Base-by-base conservation (phyloP, 2,329 filamentous ascomycete genomes). In the Clarireedia paspali region DNA sequence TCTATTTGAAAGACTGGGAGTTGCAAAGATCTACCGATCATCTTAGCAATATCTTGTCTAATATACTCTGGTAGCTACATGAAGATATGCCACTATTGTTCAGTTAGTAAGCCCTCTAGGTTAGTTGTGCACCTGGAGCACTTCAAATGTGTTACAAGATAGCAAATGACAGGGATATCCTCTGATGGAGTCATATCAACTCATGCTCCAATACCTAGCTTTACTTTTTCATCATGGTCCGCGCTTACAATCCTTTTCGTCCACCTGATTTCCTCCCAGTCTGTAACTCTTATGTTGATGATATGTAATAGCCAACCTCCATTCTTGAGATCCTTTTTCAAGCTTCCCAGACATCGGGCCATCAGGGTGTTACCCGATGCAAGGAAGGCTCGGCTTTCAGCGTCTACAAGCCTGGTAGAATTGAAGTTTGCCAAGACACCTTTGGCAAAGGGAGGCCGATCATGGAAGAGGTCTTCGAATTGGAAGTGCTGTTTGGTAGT, bases 401-500 rank as follows among this genome's bases (percentile, higher is more conserved):
- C 71, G 24, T 80, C 74, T 65, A 72, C 77, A 2, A 80, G 64
- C 10, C 66, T 61, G 3, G 70, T 68, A 5, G 71, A 69, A 59
- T 74, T 74, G 74, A 75, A 81, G 27, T 77, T 70, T 47, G 71
- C 67, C 40, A 77, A 76, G 1, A 70, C 62, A 0, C 74, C 74
- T 52, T 76, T 70, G 58, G 81, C 66, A 54, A 78, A 80, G 0
- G 83, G 84, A 5, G 77, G 77, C 10, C 73, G 74, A 20, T 81
- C 75, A 58, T 81, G 79, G 61, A 82, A 84, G 0, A 88, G 67
- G 62, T 87, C 84, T 40, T 74, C 73, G 50, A 88, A 79, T n/a
- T 81, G 75, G 59, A 88, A 87, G 55, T 80, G 73, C 64, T 89
- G 84, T 59, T 76, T 80, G 20, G 67, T 72, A 6, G 65, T 62